Evolutionary conservation across 805 yeast genomes (phyloP).

Genomic region (Wickerhamomyces ciferrii): DNA sequence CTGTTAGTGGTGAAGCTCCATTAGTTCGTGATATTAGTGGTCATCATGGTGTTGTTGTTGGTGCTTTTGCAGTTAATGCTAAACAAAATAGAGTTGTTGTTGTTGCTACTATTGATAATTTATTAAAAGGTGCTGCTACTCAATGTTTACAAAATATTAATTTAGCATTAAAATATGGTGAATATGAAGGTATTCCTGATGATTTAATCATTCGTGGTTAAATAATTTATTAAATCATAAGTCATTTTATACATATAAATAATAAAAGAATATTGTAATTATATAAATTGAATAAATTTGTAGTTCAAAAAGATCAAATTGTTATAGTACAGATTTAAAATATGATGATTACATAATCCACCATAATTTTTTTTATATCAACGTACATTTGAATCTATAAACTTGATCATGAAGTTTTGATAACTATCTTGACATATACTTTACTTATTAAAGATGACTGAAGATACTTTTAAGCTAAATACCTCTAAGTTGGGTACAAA

Average conservation of each 20-base stretch:
- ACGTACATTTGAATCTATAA: neutral
- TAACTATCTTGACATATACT: neutral
- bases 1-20: slow-evolving; percentile 89
- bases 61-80: slow-evolving; percentile 92
- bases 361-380: neutral
- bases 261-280: neutral
- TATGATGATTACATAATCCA: neutral
- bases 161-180: slow-evolving; percentile 83
- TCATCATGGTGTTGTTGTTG: slow-evolving; percentile 91
- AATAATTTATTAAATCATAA: too few species aligned
- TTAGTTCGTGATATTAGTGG: slow-evolving; percentile 87
- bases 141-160: slow-evolving; percentile 97
- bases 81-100: slow-evolving; percentile 87
- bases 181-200: slow-evolving; percentile 91
- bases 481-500: slow-evolving; percentile 84
- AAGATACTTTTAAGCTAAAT: slow-evolving; percentile 46
- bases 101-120: slow-evolving; percentile 92
- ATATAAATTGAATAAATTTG: too few species aligned
- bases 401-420: neutral
- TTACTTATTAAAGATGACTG: slow-evolving; percentile 21
- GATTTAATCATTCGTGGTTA: slow-evolving; percentile 37
- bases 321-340: too few species aligned
- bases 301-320: too few species aligned
- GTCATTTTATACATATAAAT: neutral
- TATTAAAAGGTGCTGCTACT: slow-evolving; percentile 97